These are phyloP conservation scores for Atkinsonella texensis DNA, from an alignment of 2,329 filamentous ascomycete genomes.

Conservation along the genomic window DNA sequence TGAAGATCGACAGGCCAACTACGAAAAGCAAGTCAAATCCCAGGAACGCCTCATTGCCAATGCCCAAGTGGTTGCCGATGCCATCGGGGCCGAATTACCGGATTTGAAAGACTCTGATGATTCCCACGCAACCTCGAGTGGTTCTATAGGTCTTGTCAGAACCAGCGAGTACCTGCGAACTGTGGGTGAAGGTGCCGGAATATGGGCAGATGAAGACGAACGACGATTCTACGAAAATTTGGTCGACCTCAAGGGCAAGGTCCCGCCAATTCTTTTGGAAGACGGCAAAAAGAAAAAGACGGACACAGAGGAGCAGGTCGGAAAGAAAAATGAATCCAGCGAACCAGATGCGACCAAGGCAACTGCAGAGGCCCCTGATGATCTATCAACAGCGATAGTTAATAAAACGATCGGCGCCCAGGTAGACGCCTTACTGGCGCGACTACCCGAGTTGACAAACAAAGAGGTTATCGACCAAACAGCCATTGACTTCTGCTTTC, in stretches of 20 bases:
- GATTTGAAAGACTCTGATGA: constrained; percentile 77
- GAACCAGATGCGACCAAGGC: constrained; percentile 44
- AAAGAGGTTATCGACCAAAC: constrained; percentile 88
- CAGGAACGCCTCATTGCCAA: constrained; percentile 86
- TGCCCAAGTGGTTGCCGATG: constrained; percentile 82
- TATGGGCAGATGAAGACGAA: constrained; percentile 98
- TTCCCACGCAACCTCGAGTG: constrained; percentile 49
- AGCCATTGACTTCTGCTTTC: constrained; percentile 92
- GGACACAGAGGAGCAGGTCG: constrained; percentile 70
- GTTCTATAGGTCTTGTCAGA: constrained; percentile 86
- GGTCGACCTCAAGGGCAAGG: constrained; percentile 88
- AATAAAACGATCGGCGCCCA: constrained; percentile 98
- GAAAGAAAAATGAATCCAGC: constrained; percentile 51
- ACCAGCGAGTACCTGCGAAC: constrained; percentile 86
- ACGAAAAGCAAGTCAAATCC: constrained; percentile 84
- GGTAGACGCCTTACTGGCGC: constrained; percentile 78
- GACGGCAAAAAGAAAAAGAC: constrained; percentile 89
- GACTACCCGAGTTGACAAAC: constrained; percentile 80
- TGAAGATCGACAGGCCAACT: constrained; percentile 90
- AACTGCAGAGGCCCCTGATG: constrained; percentile 47
- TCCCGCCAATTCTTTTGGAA: constrained; percentile 85
- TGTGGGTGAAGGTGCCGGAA: constrained; percentile 80
- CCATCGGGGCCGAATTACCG: constrained; percentile 83
- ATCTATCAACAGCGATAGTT: constrained; percentile 84
- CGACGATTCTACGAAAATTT: constrained; percentile 96